Conservation (phyloP, 306 rosid genomes). For the Rosa chinensis region DNA sequence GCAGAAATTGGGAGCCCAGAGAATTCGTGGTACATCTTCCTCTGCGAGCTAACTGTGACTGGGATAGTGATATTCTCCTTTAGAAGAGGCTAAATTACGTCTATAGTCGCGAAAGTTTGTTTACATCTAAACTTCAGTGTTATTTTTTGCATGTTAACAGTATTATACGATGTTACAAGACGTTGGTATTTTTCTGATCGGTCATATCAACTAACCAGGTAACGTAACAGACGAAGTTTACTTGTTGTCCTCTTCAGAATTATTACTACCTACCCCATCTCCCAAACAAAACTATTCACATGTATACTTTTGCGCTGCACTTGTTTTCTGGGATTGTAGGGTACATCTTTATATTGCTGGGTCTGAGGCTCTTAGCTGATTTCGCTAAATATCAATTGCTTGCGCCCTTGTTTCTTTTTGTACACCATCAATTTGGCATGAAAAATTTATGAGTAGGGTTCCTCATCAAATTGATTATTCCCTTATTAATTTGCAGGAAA, state of each 20-base stretch:
- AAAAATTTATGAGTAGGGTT: not conserved
- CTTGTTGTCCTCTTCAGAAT: not conserved
- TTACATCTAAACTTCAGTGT: too few species aligned
- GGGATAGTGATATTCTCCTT: not conserved
- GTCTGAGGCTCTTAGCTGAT: not conserved
- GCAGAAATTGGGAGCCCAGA: not conserved
- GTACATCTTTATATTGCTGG: not conserved
- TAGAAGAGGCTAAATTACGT: too few species aligned
- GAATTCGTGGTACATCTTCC: not conserved
- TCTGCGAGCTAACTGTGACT: not conserved
- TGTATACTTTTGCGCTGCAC: not conserved
- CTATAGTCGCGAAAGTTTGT: too few species aligned
- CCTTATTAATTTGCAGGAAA: constrained; percentile 44
- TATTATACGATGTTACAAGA: not conserved
- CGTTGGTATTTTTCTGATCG: too few species aligned
- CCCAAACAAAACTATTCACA: not conserved
- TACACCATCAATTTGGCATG: not conserved
- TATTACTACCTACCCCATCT: not conserved
- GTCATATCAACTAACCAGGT: too few species aligned
- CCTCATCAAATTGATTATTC: not conserved
- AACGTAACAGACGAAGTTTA: not conserved
- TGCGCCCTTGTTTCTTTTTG: not conserved
- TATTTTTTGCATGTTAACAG: too few species aligned
- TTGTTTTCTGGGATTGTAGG: constrained; percentile 6
- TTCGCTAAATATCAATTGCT: not conserved